Percentiles rank a stretch among this genome's conserved stretches.
Conservation (phyloP, 257 asterid genomes). For the Cynanchum wilfordii region DNA sequence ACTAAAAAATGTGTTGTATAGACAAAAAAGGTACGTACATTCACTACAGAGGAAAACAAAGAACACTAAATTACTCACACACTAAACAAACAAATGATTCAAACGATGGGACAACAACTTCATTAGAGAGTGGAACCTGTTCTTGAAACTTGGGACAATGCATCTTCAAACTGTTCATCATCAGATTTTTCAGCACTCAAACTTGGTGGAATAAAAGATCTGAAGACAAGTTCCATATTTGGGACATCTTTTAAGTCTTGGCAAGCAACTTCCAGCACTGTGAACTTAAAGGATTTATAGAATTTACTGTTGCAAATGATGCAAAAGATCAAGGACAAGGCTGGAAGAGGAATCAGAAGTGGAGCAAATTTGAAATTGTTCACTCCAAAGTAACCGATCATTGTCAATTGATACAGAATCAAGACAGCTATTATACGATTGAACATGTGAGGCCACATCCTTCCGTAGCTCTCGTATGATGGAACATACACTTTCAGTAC, state of each 20-base stretch:
- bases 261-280: slow-evolving; percentile 68
- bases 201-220: slow-evolving; percentile 66
- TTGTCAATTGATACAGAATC: slow-evolving; percentile 63
- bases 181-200: slow-evolving; percentile 58
- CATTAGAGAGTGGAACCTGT: slow-evolving; percentile 30
- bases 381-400: slow-evolving; percentile 63
- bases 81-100: too few relatives aligned
- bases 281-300: slow-evolving; percentile 51
- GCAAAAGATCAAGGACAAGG: slow-evolving; percentile 42
- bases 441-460: slow-evolving; percentile 88
- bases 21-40: too few relatives aligned
- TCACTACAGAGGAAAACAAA: too few relatives aligned
- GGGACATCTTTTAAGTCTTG: slow-evolving; percentile 64
- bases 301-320: slow-evolving; percentile 46
- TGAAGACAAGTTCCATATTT: slow-evolving; percentile 53
- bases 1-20: too few relatives aligned
- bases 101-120: too few relatives aligned
- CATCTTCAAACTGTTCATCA: slow-evolving; percentile 66
- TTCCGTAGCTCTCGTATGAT: slow-evolving; percentile 70
- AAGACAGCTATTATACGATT: slow-evolving; percentile 54
- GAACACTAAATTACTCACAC: too few relatives aligned
- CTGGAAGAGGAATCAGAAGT: slow-evolving; percentile 54
- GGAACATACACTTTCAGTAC: slow-evolving; percentile 85
- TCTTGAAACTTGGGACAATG: slow-evolving; percentile 51
- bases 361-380: slow-evolving; percentile 45